Evolutionary conservation across 2,329 filamentous ascomycete species (phyloP), one percentile per base, ranked within the genome.

Genomic region (Colletotrichum sp.): DNA sequence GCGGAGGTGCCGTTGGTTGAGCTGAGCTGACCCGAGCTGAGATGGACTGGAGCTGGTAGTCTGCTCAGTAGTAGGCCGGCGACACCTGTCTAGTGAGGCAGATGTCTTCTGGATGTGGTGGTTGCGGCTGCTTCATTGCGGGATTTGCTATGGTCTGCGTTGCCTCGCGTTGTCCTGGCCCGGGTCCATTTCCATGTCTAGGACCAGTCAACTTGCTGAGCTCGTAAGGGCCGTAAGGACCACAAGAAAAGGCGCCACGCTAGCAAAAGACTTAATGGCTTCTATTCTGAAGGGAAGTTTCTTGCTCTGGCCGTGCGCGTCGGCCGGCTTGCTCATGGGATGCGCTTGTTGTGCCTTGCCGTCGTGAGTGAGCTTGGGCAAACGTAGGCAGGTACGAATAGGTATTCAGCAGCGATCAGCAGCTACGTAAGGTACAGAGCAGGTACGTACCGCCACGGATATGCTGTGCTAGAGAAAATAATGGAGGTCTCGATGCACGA

Each of bases 1-100:
- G 36, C 44, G 71, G 72, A 75, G 60, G 48, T 66, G 68, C 72
- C 72, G 68, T 63, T 66, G 57, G 34, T 48, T 62, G 60, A 63
- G 39, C 39, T 36, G 71, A 64, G 65, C 39, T 64, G 65, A 75
- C 24, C 30, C 18, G 59, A 39, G 60, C 32, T 48, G 48, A 30
- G 30, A 24, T 26, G 34, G 59, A 57, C 22, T 22, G 44, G 44
- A 13, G 44, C 44, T 48, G 44, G 44, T 48, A 22, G 44, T 48
- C 44, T 13, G 15, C 34, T 39, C 8, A 39, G 34, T 39, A 48
- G n/a, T 8, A 13, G 10, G 44, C 44, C 44, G 44, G n/a, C 44
- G n/a, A 22, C 44, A 22, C 39, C 44, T 44, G 22, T 28, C 48
- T 52, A 22, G 22, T 32, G 8, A 48, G 44, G 44, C 44, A 13